Conservation (phyloP, 2,329 filamentous ascomycete genomes). For the Diaporthe vaccinii region DNA sequence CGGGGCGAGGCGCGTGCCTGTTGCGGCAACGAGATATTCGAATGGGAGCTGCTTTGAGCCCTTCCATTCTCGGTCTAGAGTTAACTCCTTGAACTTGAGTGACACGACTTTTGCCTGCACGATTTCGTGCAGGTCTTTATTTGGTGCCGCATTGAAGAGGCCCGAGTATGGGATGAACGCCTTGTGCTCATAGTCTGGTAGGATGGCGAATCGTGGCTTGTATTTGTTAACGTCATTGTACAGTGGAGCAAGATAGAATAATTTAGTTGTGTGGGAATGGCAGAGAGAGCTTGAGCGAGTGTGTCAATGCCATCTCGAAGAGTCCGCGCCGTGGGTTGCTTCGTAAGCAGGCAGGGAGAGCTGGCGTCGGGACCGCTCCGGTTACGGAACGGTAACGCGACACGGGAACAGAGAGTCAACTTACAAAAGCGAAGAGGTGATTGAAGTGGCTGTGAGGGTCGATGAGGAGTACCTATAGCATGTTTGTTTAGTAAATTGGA, state of each 20-base stretch:
- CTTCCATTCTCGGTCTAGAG: slow-evolving; percentile 53
- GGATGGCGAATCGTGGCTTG: slow-evolving; percentile 59
- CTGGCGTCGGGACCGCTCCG: not conserved
- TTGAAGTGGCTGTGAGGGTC: slow-evolving; percentile 65
- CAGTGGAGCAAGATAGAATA: not conserved
- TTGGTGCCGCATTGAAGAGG: slow-evolving; percentile 49
- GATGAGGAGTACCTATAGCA: slow-evolving; percentile 54
- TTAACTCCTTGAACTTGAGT: slow-evolving; percentile 47
- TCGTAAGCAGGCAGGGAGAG: not conserved
- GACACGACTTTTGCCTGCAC: slow-evolving; percentile 52
- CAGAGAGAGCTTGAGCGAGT: not conserved
- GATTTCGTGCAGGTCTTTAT: slow-evolving; percentile 50
- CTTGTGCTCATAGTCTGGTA: slow-evolving; percentile 58
- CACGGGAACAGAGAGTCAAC: not conserved
- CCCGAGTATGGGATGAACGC: slow-evolving; percentile 62
- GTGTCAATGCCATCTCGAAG: too few relatives aligned
- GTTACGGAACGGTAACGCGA: not conserved
- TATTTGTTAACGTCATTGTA: not conserved
- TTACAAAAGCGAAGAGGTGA: slow-evolving; percentile 60
- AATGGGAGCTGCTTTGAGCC: slow-evolving; percentile 52
- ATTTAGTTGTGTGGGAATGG: not conserved
- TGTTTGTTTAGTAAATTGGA: not conserved
- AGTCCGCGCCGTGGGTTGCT: not conserved
- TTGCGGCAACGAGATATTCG: slow-evolving; percentile 60
- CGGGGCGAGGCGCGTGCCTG: slow-evolving; percentile 53